A percentile compares a stretch with the other conserved stretches of the same genome.
These are phyloP conservation scores for Saccharata proteae DNA, from an alignment of 2,329 filamentous ascomycete species.

Conservation along the genomic window DNA sequence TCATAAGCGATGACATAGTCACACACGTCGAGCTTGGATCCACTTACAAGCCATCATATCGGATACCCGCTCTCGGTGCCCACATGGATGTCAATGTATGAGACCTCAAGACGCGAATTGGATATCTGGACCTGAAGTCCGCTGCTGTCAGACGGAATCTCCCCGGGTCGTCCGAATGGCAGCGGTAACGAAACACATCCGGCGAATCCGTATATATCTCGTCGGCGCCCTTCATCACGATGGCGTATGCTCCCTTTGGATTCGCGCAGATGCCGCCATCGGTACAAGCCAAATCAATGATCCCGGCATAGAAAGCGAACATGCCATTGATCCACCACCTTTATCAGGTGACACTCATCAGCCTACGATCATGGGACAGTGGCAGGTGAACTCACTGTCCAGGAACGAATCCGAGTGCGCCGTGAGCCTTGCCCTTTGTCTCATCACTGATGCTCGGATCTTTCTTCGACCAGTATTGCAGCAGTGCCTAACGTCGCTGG, in stretches of 20 bases:
- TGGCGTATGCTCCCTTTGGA: slow-evolving; percentile 31
- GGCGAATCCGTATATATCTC: slow-evolving; percentile 25
- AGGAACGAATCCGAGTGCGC: slow-evolving; percentile 33
- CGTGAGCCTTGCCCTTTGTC: slow-evolving; percentile 22
- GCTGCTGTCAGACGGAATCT: slow-evolving; percentile 32
- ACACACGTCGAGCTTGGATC: too few species aligned
- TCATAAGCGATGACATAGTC: background rate
- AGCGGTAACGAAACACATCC: slow-evolving; percentile 30
- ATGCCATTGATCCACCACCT: slow-evolving; percentile 40
- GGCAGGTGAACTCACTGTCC: slow-evolving; percentile 27
- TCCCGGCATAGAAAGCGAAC: slow-evolving; percentile 35
- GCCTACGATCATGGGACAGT: background rate
- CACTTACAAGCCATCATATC: slow-evolving; percentile 38
- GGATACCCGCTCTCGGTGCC: slow-evolving; percentile 33
- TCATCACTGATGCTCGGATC: slow-evolving; percentile 20
- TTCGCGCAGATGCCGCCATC: slow-evolving; percentile 32
- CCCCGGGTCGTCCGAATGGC: slow-evolving; percentile 27
- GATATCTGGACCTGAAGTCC: slow-evolving; percentile 26
- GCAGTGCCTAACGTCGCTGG: slow-evolving; percentile 16
- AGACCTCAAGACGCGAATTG: slow-evolving; percentile 32
- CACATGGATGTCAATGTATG: slow-evolving; percentile 33
- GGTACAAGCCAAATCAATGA: slow-evolving; percentile 31
- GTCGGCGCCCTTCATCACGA: slow-evolving; percentile 29
- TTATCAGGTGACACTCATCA: background rate
- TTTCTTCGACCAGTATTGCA: slow-evolving; percentile 20